Evolutionary conservation across 2,329 filamentous ascomycete genomes (phyloP), one percentile per base, ranked within the genome.

Genomic region (Colletotrichum camelliae): DNA sequence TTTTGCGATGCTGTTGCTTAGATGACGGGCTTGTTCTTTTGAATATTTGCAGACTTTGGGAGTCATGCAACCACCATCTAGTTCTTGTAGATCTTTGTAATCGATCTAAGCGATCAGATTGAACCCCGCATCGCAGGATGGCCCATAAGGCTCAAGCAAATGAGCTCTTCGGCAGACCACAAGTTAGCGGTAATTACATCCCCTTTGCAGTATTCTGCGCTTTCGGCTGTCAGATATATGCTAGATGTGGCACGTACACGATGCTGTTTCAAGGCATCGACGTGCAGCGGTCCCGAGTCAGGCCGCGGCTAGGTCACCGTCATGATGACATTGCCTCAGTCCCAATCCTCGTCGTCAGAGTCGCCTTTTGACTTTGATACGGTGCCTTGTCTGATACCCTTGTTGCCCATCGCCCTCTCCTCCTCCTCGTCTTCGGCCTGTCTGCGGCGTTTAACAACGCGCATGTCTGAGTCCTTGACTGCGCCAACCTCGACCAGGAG

Each of bases 401-500:
- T 89, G 77, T 89, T 89, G 77, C 86, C 80, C 78, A 87, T 85
- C 60, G 90, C 82, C 60, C 88, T 87, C 79, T 92, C 90, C 80
- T 93, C 90, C 79, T 91, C 89, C 64, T 88, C 90, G 57, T 93
- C 92, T 77, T 92, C 89, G 2, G 91, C 90, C 16, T 88, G 88
- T 77, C 90, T 87, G 80, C 89, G 89, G 78, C 90, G 88, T 85
- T 93, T 92, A 35, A 91, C 87, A 43, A 98, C 88, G 70, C 97
- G 92, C 85, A 95, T 90, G 83, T 99, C 97, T 73, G 92, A 93
- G 66, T 93, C 89, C 69, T 93, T 91, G 18, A 98, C 88, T 2
- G 96, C 96, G 4, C 96, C 96, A 48, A 97, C 88, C 64, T 96
- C 94, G 3, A 98, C 90, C 48, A 99, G 87, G 55, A 98, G 83